Evolutionary conservation across 2,329 filamentous ascomycete species (phyloP).

Genomic region (Laburnicola sp.): DNA sequence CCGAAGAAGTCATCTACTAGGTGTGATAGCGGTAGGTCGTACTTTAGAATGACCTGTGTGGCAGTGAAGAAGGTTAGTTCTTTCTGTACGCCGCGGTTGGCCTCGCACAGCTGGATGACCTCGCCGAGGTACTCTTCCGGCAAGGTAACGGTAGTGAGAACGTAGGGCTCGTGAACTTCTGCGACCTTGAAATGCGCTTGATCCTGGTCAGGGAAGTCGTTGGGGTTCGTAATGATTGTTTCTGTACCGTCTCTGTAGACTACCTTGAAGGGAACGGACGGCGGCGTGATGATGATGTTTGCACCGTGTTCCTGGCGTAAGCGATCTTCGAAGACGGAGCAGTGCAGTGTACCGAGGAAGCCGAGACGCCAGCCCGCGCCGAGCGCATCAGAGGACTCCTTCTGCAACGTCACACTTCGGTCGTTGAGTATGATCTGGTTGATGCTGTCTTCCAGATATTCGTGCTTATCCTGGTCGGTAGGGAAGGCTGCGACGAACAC

Average conservation of each 20-base stretch:
- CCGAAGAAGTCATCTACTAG: constrained; percentile 97
- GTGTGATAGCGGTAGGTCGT: constrained; percentile 83
- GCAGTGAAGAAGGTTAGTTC: constrained; percentile 88
- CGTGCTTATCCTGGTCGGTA: constrained; percentile 85
- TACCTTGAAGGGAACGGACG: constrained; percentile 89
- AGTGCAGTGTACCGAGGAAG: constrained; percentile 94
- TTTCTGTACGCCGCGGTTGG: no score
- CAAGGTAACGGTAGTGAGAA: constrained; percentile 81
- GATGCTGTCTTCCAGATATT: constrained; percentile 88
- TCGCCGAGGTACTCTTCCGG: constrained; percentile 93
- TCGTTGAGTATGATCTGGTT: constrained; percentile 93
- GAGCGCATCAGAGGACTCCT: constrained; percentile 90
- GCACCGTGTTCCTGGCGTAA: constrained; percentile 91
- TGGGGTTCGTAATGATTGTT: constrained; percentile 79
- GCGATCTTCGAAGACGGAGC: constrained; percentile 97
- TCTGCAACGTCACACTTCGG: constrained; percentile 88
- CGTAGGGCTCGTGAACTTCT: constrained; percentile 72
- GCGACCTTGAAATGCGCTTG: constrained; percentile 56
- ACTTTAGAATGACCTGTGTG: constrained; percentile 91
- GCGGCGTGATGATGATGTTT: constrained; percentile 94
- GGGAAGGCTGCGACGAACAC: constrained; percentile 98
- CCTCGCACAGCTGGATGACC: constrained; percentile 92
- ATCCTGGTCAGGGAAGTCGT: constrained; percentile 80
- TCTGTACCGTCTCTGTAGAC: constrained; percentile 77
- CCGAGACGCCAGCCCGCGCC: constrained; percentile 93